Conservation (phyloP, 495 filamentous ascomycete genomes). For the Penicillium subrubescens region DNA sequence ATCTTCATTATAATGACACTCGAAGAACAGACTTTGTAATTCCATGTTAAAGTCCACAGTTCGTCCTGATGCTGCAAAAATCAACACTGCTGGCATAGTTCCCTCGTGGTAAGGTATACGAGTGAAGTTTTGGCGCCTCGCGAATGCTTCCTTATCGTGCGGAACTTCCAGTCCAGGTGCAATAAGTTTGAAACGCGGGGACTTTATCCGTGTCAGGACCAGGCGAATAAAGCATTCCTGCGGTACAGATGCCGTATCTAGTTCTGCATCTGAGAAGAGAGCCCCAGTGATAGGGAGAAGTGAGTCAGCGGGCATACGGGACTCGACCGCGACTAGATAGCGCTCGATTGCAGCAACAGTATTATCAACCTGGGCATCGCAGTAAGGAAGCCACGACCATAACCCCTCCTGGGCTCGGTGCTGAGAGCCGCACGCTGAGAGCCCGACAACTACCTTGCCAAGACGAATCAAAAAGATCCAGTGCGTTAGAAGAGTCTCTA, state of each 20-base stretch:
- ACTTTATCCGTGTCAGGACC: slow-evolving; percentile 30
- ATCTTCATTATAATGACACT: background rate
- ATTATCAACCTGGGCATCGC: slow-evolving; percentile 18
- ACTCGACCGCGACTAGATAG: slow-evolving; percentile 19
- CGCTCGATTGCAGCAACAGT: slow-evolving; percentile 21
- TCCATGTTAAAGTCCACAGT: slow-evolving; percentile 20
- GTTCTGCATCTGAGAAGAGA: slow-evolving; percentile 25
- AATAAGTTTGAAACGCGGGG: slow-evolving; percentile 35
- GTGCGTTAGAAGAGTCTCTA: slow-evolving; percentile 43
- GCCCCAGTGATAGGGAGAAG: slow-evolving; percentile 1
- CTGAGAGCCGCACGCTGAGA: background rate
- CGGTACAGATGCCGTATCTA: slow-evolving; percentile 35
- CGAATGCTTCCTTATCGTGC: slow-evolving; percentile 26
- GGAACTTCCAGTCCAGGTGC: slow-evolving; percentile 14
- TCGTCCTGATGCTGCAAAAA: background rate
- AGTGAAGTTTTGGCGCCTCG: slow-evolving; percentile 26
- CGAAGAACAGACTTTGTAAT: slow-evolving; percentile 5
- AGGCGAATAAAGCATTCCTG: slow-evolving; percentile 33
- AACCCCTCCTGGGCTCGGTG: slow-evolving; percentile 7
- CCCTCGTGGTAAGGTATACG: background rate
- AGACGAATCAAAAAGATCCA: slow-evolving; percentile 37
- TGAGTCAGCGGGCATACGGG: slow-evolving; percentile 16
- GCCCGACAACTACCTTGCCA: slow-evolving; percentile 24
- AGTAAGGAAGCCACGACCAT: slow-evolving; percentile 25
- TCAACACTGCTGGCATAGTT: background rate